These are phyloP conservation scores for Melampsora medusae DNA, from an alignment of 1,284 basidiomycete species.

Conservation along the genomic window DNA sequence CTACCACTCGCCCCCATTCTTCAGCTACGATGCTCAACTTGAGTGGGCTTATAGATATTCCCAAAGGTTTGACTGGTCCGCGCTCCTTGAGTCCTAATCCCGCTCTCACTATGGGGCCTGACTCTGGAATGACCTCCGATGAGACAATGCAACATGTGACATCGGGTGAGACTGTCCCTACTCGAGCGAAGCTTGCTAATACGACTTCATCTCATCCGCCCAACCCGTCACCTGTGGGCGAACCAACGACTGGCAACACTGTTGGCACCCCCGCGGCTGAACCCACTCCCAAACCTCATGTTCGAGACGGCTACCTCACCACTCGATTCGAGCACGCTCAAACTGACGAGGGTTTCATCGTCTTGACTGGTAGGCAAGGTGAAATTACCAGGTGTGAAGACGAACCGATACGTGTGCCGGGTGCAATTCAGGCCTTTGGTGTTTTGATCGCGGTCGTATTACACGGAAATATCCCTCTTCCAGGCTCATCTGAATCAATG, in stretches of 20 bases:
- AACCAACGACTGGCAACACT: background rate
- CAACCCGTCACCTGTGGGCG: background rate
- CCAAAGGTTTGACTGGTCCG: background rate
- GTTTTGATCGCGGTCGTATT: slow-evolving; percentile 74
- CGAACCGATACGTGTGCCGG: slow-evolving; percentile 73
- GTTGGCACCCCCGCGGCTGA: background rate
- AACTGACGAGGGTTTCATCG: slow-evolving; percentile 17
- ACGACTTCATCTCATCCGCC: background rate
- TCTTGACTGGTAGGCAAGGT: slow-evolving; percentile 37
- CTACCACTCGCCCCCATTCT: background rate
- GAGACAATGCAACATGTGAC: background rate
- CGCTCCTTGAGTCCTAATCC: background rate
- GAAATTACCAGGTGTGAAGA: slow-evolving; percentile 34
- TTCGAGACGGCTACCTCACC: slow-evolving; percentile 17
- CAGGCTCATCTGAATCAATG: slow-evolving; percentile 55
- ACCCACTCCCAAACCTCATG: slow-evolving; percentile 1
- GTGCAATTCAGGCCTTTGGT: slow-evolving; percentile 80
- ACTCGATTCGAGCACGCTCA: slow-evolving; percentile 32
- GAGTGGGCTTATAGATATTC: background rate
- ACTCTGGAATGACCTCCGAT: background rate
- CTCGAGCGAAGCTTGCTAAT: background rate
- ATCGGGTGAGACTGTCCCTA: background rate
- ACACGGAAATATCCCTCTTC: slow-evolving; percentile 56
- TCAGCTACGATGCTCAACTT: background rate
- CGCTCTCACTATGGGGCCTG: background rate